A percentile compares a stretch with the other conserved stretches of the same genome.
phyloP scores from a whole-genome alignment of 163 green algal genomes.

The Coccomyxa subellipsoidea region DNA sequence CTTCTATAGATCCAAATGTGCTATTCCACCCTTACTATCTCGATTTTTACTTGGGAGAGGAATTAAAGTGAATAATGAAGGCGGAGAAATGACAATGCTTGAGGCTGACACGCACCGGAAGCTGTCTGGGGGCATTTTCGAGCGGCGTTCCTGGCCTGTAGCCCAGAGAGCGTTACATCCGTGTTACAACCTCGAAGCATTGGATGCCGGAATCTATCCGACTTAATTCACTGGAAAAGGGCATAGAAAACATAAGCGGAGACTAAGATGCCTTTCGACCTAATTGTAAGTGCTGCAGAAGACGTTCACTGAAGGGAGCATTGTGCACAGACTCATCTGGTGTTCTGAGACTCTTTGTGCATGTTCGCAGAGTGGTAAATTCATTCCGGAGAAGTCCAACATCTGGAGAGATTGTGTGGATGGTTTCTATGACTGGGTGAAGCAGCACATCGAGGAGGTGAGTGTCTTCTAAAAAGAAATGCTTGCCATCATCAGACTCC shows the following conservation, averaged over 20 bases:
- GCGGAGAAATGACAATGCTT: neutral
- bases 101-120: neutral
- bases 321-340: neutral
- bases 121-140: neutral
- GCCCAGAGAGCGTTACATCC: neutral
- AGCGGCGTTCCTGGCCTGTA: neutral
- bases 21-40: no score
- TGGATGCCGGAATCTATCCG: no score
- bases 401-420: conserved; percentile 96
- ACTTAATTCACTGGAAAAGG: no score
- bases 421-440: conserved; percentile 92
- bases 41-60: no score
- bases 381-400: conserved; percentile 94
- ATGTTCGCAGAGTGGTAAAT: conserved; percentile 74
- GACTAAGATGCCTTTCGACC: conserved; percentile 73
- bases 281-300: conserved; percentile 57
- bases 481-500: no score
- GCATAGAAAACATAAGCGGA: neutral
- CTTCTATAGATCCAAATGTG: no score
- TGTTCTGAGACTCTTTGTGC: neutral
- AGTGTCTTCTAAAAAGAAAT: no score
- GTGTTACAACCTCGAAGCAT: neutral
- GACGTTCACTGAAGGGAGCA: neutral
- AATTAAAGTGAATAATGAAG: no score
- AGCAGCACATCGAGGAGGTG: conserved; percentile 82